phyloP scores from a whole-genome alignment of 768 basidiomycete species.

The Exsudoporus frostii region DNA sequence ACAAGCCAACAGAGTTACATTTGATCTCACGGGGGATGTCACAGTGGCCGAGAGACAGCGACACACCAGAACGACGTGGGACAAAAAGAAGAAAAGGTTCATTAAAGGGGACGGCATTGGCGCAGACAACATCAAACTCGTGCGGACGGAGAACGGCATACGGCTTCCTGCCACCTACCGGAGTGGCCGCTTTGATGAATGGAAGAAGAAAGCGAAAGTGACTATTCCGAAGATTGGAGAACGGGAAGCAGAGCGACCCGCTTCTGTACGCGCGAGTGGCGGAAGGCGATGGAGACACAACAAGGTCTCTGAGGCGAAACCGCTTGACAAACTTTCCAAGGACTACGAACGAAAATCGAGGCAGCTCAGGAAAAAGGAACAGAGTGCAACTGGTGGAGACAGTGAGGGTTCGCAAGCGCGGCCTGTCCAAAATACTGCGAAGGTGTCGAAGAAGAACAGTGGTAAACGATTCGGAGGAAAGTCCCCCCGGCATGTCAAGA shows the following conservation, averaged over 20 bases:
- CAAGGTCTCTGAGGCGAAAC: slow-evolving; percentile 60
- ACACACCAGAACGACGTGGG: slow-evolving; percentile 73
- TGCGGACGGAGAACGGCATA: slow-evolving; percentile 89
- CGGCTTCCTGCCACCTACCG: slow-evolving; percentile 89
- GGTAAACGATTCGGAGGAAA: slow-evolving; percentile 56
- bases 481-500: slow-evolving; percentile 62
- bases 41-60: slow-evolving; percentile 54
- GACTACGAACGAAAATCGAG: slow-evolving; percentile 75
- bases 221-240: slow-evolving; percentile 82
- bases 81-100: slow-evolving; percentile 95
- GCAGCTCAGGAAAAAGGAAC: slow-evolving; percentile 56
- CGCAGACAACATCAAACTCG: slow-evolving; percentile 90
- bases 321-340: slow-evolving; percentile 67
- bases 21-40: slow-evolving; percentile 80
- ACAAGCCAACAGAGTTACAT: slow-evolving; percentile 75
- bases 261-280: slow-evolving; percentile 31
- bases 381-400: slow-evolving; percentile 26
- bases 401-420: slow-evolving; percentile 23
- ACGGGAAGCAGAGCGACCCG: slow-evolving; percentile 49
- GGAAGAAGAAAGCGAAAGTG: slow-evolving; percentile 78
- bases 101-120: slow-evolving; percentile 81
- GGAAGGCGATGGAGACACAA: slow-evolving; percentile 75
- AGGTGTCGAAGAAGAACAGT: slow-evolving; percentile 30
- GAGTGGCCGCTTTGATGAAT: slow-evolving; percentile 93
- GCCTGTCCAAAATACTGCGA: slow-evolving; percentile 28